Evolutionary conservation across 805 yeast genomes (phyloP).

Genomic region (Sugiyamaella chiloensis): DNA sequence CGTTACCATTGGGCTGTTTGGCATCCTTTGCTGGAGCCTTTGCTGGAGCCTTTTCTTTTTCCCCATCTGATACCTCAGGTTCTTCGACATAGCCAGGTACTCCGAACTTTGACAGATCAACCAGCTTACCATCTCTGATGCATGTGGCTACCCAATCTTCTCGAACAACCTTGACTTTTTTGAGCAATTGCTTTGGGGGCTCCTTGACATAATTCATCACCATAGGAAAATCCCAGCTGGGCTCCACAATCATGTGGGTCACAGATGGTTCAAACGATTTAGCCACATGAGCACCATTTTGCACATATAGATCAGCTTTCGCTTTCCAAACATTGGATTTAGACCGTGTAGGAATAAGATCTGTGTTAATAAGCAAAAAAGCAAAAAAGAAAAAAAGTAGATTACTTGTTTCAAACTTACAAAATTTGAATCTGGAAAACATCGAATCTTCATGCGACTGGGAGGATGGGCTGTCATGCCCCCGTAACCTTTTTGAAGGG

Average conservation of each 20-base stretch:
- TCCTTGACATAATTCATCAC: conserved; percentile 7
- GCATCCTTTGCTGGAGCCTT: not conserved
- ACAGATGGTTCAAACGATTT: conserved; percentile 13
- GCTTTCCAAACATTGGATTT: conserved; percentile 13
- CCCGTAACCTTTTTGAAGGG: too few species aligned
- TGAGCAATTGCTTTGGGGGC: not conserved
- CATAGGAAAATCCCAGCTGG: conserved; percentile 6
- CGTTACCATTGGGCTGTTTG: not conserved
- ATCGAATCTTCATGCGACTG: too few species aligned
- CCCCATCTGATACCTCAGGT: not conserved
- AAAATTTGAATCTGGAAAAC: too few species aligned
- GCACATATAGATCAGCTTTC: conserved; percentile 16
- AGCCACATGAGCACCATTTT: conserved; percentile 28
- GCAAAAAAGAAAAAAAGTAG: too few species aligned
- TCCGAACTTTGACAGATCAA: conserved; percentile 12
- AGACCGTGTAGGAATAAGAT: conserved; percentile 16
- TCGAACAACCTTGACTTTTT: conserved; percentile 12
- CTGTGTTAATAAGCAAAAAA: too few species aligned
- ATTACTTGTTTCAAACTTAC: too few species aligned
- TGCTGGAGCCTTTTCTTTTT: conserved; percentile 1
- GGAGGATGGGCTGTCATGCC: too few species aligned
- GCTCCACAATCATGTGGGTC: conserved; percentile 30
- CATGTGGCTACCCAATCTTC: conserved; percentile 35
- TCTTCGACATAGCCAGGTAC: conserved; percentile 3
- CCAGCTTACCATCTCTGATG: conserved; percentile 24